Evolutionary conservation across 2,329 filamentous ascomycete species (phyloP).

Genomic region (Arthrobotrys iridis): DNA sequence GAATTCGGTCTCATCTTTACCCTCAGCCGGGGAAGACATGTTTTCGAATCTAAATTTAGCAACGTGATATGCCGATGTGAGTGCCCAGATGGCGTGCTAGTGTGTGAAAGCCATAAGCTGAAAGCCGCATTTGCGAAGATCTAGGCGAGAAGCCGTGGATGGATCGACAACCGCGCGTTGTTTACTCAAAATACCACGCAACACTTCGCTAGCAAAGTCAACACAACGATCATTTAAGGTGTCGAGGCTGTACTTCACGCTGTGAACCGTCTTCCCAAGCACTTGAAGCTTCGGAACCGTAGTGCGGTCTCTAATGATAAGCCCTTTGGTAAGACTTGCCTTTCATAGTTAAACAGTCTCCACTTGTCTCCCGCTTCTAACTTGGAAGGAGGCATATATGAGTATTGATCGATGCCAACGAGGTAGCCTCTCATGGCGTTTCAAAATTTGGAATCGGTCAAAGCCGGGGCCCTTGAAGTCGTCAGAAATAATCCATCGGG

Average conservation of each 20-base stretch:
- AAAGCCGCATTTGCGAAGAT: neutral
- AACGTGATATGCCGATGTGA: neutral
- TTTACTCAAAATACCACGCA: slow-evolving; percentile 45
- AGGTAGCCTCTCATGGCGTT: neutral
- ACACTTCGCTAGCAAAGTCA: neutral
- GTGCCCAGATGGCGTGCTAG: neutral
- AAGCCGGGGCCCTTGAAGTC: neutral
- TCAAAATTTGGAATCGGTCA: slow-evolving; percentile 11
- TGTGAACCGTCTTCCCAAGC: neutral
- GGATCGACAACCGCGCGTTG: neutral
- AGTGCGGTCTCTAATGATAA: slow-evolving; percentile 6
- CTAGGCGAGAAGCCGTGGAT: neutral
- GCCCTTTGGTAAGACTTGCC: neutral
- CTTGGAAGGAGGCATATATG: slow-evolving; percentile 2
- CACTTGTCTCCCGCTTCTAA: slow-evolving; percentile 15
- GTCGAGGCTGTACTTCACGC: neutral
- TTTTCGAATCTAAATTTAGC: neutral
- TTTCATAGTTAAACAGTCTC: neutral
- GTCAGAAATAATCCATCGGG: slow-evolving; percentile 1
- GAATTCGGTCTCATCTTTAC: neutral
- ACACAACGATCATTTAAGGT: neutral
- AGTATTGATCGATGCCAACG: slow-evolving; percentile 3
- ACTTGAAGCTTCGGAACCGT: slow-evolving; percentile 3
- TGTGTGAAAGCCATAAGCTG: neutral
- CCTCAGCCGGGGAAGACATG: slow-evolving; percentile 8